These are phyloP conservation scores for Scheffersomyces stipitis DNA, from an alignment of 805 yeast genomes.

Conservation along the genomic window DNA sequence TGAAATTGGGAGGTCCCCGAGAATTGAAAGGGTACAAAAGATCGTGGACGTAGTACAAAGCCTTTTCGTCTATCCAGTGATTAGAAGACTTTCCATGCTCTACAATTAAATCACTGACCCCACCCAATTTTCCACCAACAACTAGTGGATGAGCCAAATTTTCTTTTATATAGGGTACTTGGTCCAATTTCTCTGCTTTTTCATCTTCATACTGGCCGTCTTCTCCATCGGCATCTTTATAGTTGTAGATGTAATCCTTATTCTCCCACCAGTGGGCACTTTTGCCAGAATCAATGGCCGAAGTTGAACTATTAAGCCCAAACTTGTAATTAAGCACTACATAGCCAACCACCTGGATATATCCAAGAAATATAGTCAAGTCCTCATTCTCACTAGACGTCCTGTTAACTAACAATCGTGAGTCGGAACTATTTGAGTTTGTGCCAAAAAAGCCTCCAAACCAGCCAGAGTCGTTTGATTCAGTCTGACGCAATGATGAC, in stretches of 20 bases:
- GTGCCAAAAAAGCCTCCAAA: not conserved
- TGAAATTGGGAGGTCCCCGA: conserved; percentile 6
- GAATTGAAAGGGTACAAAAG: conserved; percentile 32
- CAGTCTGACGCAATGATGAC: not conserved
- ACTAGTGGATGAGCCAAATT: conserved; percentile 16
- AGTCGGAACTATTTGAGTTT: not conserved
- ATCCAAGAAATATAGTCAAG: conserved; percentile 29
- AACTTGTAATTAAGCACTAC: conserved; percentile 38
- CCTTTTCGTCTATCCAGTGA: conserved; percentile 15
- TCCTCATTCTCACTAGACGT: conserved; percentile 1
- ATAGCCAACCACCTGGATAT: conserved; percentile 40
- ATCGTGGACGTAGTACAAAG: conserved; percentile 33
- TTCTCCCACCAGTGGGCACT: conserved; percentile 30
- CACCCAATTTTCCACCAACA: conserved; percentile 36
- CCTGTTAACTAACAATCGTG: not conserved
- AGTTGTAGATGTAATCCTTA: conserved; percentile 29
- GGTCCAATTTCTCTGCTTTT: conserved; percentile 18
- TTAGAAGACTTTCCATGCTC: conserved; percentile 8
- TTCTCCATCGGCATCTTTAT: conserved; percentile 17
- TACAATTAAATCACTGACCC: conserved; percentile 31
- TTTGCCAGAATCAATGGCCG: conserved; percentile 5
- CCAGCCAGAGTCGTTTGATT: not conserved
- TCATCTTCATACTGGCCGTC: conserved; percentile 22
- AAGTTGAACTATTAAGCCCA: conserved; percentile 13
- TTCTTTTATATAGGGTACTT: conserved; percentile 22